Evolutionary conservation across 331 rosid genomes (phyloP), one percentile per base, ranked within the genome.

Genomic region (Dryas integrifolia): DNA sequence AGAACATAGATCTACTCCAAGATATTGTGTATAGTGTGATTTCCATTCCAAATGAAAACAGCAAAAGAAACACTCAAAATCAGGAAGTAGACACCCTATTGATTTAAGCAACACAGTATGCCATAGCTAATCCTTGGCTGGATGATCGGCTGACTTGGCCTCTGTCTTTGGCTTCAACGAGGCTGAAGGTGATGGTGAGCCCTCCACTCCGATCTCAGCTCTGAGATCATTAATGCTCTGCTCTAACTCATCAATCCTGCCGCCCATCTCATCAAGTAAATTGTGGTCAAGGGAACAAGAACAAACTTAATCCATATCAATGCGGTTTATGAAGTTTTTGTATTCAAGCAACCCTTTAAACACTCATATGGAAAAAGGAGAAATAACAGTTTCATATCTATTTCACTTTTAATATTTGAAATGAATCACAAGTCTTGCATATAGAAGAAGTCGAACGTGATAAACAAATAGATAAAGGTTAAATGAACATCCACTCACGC

Each of bases 221-320:
- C 75, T 59, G 56, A 87, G 86, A 62, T 81, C 88, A 26, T 79
- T 75, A 82, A 88, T 82, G 75, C 82, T 85, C 39, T 77, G 77
- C 75, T 81, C 89, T 56, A 87, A 24, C 79, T 85, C 85, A 12
- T 81, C 83, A 8, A 85, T 83, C 79, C 80, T 85, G 75, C 46
- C 49, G 43, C 86, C 85, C 89, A 87, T 80, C 73, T 82, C 89
- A 64, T 85, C 86, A 65, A 85, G 92, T 77, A 53, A 65, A n/a
- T 67, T 18, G 11, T 16, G 61, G 79, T 85, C 48, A 87, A 85
- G 82, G 83, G 82, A 72, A 82, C 60, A 67, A 73, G 14, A 68
- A 73, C 48, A 12, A 70, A 55, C 50, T 12, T 1, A 49, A 15
- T 14, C 9, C 46, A 65, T 35, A 9, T 10, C 48, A 65, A 8